These are phyloP conservation scores for Teunomyces lycoperdinae DNA, from an alignment of 805 yeast species.

Conservation along the genomic window DNA sequence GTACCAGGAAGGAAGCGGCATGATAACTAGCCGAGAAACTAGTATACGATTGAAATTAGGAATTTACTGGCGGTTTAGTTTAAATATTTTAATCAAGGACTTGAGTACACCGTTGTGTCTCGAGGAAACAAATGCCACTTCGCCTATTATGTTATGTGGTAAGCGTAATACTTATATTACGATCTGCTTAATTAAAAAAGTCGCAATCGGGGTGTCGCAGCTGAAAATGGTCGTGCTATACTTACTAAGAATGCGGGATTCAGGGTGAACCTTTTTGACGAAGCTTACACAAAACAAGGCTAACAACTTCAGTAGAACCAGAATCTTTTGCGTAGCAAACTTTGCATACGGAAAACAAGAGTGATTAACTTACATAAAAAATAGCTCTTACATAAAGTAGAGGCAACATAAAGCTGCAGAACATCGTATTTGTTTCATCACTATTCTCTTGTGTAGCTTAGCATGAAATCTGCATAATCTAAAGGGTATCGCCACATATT, in stretches of 20 bases:
- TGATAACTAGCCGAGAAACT: neutral
- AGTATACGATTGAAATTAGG: neutral
- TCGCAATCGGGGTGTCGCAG: neutral
- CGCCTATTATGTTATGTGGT: neutral
- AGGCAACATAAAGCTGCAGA: neutral
- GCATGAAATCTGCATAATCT: neutral
- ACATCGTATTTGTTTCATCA: neutral
- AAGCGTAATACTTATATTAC: neutral
- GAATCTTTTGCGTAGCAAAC: neutral
- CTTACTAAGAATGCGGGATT: neutral
- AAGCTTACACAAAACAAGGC: neutral
- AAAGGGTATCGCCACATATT: neutral
- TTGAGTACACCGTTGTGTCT: neutral
- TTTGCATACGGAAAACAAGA: neutral
- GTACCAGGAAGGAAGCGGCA: conserved; percentile 2
- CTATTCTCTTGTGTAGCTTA: neutral
- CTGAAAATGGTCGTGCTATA: neutral
- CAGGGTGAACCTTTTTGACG: neutral
- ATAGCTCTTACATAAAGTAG: neutral
- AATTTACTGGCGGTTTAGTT: too few relatives aligned
- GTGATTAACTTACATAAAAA: neutral
- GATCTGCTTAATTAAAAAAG: neutral
- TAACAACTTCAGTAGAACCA: neutral
- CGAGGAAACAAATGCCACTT: neutral
- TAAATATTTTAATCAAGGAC: neutral